A percentile compares a stretch with the other conserved stretches of the same genome.
Evolutionary conservation across 2,329 filamentous ascomycete species (phyloP).

Genomic region (Pezicula neosporulosa): DNA sequence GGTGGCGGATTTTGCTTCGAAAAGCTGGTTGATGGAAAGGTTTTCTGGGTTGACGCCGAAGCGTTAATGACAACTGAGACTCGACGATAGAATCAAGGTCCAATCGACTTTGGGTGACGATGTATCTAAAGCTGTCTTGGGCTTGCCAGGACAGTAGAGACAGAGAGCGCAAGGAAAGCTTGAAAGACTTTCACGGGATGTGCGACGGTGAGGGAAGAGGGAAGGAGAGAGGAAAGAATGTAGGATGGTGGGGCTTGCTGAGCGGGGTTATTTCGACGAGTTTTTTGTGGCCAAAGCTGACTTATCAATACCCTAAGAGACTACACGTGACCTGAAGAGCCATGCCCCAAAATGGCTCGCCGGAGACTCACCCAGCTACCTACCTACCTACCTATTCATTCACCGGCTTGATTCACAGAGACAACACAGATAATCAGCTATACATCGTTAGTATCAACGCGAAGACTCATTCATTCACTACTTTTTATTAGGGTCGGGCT

Average conservation of each 20-base stretch:
- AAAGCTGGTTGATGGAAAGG: constrained; percentile 29
- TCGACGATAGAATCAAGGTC: constrained; percentile 19
- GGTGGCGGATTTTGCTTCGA: constrained; percentile 74
- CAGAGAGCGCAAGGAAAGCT: constrained; percentile 23
- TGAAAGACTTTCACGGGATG: constrained; percentile 14
- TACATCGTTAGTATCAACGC: too few relatives aligned
- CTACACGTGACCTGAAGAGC: too few relatives aligned
- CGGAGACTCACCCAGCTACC: too few relatives aligned
- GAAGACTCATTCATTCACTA: too few relatives aligned
- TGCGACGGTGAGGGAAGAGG: constrained; percentile 14
- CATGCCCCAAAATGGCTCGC: too few relatives aligned
- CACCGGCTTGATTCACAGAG: background rate
- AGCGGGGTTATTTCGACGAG: background rate
- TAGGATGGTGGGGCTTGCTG: constrained; percentile 3
- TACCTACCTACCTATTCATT: background rate
- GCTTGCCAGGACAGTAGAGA: constrained; percentile 21
- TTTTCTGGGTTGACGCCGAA: constrained; percentile 21
- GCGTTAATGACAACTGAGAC: constrained; percentile 14
- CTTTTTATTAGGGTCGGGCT: too few relatives aligned
- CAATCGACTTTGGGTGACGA: constrained; percentile 15
- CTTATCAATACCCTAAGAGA: too few relatives aligned
- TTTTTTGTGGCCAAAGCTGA: background rate
- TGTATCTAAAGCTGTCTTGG: constrained; percentile 24
- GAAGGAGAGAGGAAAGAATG: constrained; percentile 9
- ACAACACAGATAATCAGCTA: background rate